phyloP scores from a whole-genome alignment of 2,329 filamentous ascomycete species.

The Bisporella sp. region DNA sequence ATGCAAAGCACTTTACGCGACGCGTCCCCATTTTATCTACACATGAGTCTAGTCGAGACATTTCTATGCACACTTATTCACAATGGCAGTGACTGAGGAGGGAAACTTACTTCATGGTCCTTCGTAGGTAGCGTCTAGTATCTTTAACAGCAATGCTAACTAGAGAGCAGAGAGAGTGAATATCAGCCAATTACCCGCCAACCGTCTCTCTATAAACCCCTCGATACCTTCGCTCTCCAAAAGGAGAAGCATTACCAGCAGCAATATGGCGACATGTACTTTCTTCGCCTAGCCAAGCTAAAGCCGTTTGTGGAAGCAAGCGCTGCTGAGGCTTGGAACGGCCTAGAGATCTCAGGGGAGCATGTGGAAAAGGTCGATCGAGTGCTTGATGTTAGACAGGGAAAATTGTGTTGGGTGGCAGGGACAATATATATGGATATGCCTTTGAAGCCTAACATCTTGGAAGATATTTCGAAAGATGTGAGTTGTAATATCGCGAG shows the following conservation, averaged over 20 bases:
- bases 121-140: conserved; percentile 33
- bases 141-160: neutral
- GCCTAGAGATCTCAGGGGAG: conserved; percentile 71
- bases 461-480: conserved; percentile 92
- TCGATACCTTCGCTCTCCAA: conserved; percentile 67
- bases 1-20: too few relatives aligned
- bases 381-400: conserved; percentile 91
- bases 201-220: conserved; percentile 61
- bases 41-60: too few relatives aligned
- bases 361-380: conserved; percentile 70
- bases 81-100: conserved; percentile 18
- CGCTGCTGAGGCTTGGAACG: conserved; percentile 70
- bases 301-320: conserved; percentile 75
- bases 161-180: conserved; percentile 13
- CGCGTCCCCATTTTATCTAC: too few relatives aligned
- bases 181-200: conserved; percentile 41
- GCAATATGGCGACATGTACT: conserved; percentile 98
- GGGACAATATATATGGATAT: conserved; percentile 98
- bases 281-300: conserved; percentile 78
- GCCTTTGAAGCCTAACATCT: conserved; percentile 89
- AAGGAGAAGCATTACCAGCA: conserved; percentile 75
- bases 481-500: conserved; percentile 38
- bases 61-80: too few relatives aligned
- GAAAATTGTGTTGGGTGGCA: conserved; percentile 88
- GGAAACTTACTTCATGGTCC: conserved; percentile 40